Conservation (phyloP, 768 basidiomycete species). For the Serendipita sp. region DNA sequence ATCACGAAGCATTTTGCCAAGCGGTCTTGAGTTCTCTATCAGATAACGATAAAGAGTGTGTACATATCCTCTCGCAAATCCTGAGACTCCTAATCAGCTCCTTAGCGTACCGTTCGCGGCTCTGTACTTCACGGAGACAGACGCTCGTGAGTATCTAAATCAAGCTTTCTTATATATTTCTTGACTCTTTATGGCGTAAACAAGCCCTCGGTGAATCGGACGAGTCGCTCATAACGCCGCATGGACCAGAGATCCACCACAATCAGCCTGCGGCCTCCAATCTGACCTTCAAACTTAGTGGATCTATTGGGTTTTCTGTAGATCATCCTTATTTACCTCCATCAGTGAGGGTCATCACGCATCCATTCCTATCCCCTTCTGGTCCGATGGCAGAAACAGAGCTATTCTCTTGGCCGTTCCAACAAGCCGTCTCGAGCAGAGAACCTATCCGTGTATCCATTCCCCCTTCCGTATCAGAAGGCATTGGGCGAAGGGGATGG, state of each 20-base stretch:
- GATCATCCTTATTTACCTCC: conserved; percentile 12
- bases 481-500: conserved; percentile 13
- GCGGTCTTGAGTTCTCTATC: conserved; percentile 10
- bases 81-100: neutral
- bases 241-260: neutral
- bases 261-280: conserved; percentile 3
- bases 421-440: neutral
- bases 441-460: neutral
- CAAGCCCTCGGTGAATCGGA: neutral
- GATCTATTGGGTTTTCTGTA: conserved; percentile 12
- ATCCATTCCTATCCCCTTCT: neutral
- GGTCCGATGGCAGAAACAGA: neutral
- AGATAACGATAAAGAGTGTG: conserved; percentile 11
- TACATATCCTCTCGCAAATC: neutral
- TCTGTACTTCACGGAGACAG: neutral
- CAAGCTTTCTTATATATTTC: neutral
- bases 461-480: conserved; percentile 11
- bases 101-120: conserved; percentile 13
- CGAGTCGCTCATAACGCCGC: neutral
- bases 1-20: conserved; percentile 8
- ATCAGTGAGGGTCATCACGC: neutral
- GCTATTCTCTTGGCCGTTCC: neutral
- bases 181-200: neutral
- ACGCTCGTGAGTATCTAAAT: neutral
- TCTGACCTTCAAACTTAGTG: conserved; percentile 11